These are phyloP conservation scores for Leishmania arabica DNA, from an alignment of 208 protist genomes.

Conservation along the genomic window DNA sequence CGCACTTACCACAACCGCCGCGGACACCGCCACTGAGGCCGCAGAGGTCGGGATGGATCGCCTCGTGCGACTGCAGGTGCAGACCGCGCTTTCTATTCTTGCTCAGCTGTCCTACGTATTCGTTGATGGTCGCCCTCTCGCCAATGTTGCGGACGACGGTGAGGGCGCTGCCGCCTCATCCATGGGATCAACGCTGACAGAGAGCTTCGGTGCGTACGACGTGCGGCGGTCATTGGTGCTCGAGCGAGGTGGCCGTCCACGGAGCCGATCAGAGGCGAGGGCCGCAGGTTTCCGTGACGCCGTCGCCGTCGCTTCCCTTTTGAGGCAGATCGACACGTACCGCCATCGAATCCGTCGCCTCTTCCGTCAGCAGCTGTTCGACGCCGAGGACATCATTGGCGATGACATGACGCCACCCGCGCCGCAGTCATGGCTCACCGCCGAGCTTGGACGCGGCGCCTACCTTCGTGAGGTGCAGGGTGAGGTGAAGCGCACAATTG, in stretches of 20 bases:
- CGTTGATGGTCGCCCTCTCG: constrained; percentile 11
- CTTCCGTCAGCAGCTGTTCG: constrained; percentile 85
- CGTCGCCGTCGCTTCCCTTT: constrained; percentile 33
- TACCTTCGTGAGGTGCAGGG: constrained; percentile 50
- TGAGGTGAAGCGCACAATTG: constrained; percentile 56
- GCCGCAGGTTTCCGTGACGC: constrained; percentile 15
- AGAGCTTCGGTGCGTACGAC: neutral
- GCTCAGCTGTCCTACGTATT: constrained; percentile 28
- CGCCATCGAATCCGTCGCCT: constrained; percentile 52
- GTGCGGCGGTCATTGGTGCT: neutral
- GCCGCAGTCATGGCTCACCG: constrained; percentile 15
- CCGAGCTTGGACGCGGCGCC: constrained; percentile 27
- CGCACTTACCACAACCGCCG: neutral
- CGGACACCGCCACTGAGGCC: neutral
- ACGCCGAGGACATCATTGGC: constrained; percentile 83
- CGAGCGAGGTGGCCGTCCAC: neutral
- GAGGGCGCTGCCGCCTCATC: neutral
- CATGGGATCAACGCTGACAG: constrained; percentile 2
- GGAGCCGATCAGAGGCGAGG: neutral
- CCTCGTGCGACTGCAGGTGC: constrained; percentile 17
- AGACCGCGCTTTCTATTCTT: constrained; percentile 17
- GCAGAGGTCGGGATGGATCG: neutral
- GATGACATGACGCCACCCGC: constrained; percentile 29
- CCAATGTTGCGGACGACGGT: neutral
- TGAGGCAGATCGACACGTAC: constrained; percentile 70